Percentiles rank a stretch among this genome's conserved stretches.
Conservation (phyloP, 2,329 filamentous ascomycete genomes). For the Emmonsiellopsis sp. region DNA sequence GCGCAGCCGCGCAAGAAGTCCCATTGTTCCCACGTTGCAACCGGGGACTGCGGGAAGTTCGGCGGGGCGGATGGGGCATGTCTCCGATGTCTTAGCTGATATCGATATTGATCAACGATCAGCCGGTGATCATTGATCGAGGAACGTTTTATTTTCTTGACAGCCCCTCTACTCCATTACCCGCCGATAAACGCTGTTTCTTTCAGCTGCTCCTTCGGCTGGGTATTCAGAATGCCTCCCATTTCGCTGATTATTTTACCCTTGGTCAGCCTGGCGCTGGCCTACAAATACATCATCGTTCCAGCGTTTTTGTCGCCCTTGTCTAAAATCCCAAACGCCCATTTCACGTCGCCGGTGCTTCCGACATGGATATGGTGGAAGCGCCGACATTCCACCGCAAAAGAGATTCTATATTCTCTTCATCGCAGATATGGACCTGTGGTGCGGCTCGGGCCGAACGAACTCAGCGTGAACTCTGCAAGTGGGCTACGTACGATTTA, state of each 20-base stretch:
- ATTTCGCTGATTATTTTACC: neutral
- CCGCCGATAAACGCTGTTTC: neutral
- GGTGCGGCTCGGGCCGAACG: constrained; percentile 56
- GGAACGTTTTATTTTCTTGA: too few relatives aligned
- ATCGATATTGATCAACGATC: neutral
- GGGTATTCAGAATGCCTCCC: neutral
- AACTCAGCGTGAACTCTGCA: constrained; percentile 53
- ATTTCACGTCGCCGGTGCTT: constrained; percentile 56
- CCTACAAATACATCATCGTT: constrained; percentile 31
- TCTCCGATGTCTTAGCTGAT: neutral
- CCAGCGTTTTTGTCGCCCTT: constrained; percentile 53
- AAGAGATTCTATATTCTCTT: constrained; percentile 51
- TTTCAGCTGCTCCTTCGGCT: neutral
- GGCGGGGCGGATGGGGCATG: neutral
- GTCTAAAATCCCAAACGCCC: constrained; percentile 56
- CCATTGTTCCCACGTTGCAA: too few relatives aligned
- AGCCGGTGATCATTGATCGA: neutral
- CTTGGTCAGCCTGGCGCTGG: neutral
- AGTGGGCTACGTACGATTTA: constrained; percentile 60
- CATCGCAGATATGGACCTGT: constrained; percentile 52
- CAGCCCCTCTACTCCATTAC: too few relatives aligned
- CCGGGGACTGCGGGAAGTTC: too few relatives aligned
- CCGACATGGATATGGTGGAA: constrained; percentile 59
- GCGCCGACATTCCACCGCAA: constrained; percentile 53
- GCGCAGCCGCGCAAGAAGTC: too few relatives aligned